Percentiles rank a stretch among this genome's conserved stretches.
These are phyloP conservation scores for Rhizophagus prolifer DNA, from an alignment of 192 early-diverging fungal genomes.

Conservation along the genomic window DNA sequence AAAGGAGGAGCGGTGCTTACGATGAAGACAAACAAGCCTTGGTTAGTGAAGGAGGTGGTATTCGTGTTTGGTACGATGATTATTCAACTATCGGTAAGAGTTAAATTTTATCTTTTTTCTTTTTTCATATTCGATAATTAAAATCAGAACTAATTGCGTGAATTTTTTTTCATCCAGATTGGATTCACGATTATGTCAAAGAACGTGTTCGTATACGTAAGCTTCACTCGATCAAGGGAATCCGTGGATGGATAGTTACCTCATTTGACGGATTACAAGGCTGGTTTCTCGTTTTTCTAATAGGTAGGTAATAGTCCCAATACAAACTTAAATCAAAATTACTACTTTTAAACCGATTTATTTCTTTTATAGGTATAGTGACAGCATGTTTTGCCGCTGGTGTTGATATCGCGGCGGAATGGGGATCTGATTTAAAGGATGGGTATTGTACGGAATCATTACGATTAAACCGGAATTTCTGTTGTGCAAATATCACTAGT, in stretches of 20 bases:
- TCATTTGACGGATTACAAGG: conserved; percentile 72
- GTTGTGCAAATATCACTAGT: conserved; percentile 65
- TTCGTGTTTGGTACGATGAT: conserved; percentile 64
- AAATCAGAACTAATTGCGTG: conserved; percentile 25
- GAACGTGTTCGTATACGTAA: conserved; percentile 49
- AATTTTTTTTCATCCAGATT: conserved; percentile 46
- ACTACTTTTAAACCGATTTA: not conserved
- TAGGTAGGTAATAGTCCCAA: conserved; percentile 54
- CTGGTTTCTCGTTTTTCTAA: conserved; percentile 80
- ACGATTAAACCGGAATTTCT: conserved; percentile 89
- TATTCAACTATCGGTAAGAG: conserved; percentile 61
- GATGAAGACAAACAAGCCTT: conserved; percentile 51
- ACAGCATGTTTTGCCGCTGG: conserved; percentile 82
- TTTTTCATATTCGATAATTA: not conserved
- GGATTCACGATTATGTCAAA: conserved; percentile 63
- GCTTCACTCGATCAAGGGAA: conserved; percentile 31
- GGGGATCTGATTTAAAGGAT: conserved; percentile 84
- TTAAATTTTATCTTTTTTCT: not conserved
- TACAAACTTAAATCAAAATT: not conserved
- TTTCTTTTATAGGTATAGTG: conserved; percentile 41
- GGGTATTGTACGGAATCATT: conserved; percentile 79
- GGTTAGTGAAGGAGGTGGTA: conserved; percentile 53
- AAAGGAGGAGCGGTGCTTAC: conserved; percentile 41
- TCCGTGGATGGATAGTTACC: conserved; percentile 48
- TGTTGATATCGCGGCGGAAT: conserved; percentile 86